phyloP scores from a whole-genome alignment of 2,329 filamentous ascomycete genomes.

The Grosmannia clavigera region DNA sequence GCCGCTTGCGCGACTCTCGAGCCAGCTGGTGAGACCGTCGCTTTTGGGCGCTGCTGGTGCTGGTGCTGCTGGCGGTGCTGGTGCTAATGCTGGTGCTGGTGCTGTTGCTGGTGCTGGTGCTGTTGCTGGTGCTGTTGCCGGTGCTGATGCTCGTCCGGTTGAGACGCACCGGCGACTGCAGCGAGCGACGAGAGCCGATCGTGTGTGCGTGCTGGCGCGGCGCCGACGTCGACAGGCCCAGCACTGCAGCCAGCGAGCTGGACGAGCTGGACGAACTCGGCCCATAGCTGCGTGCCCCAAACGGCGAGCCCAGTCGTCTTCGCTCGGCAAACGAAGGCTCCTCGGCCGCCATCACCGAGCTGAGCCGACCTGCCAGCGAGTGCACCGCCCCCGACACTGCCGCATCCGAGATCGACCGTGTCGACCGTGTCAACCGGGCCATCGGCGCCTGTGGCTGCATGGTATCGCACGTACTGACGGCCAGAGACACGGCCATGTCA shows the following conservation, averaged over 20 bases:
- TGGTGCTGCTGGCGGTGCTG: too few relatives aligned
- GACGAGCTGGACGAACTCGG: slow-evolving; percentile 50
- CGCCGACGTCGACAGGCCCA: slow-evolving; percentile 22
- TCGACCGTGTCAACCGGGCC: slow-evolving; percentile 41
- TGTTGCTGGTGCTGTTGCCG: too few relatives aligned
- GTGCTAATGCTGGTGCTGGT: too few relatives aligned
- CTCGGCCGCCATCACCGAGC: slow-evolving; percentile 7
- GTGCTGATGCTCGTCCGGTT: slow-evolving; percentile 26
- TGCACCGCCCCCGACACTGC: background rate
- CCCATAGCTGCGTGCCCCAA: slow-evolving; percentile 46
- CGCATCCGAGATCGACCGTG: background rate
- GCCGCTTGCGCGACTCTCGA: slow-evolving; percentile 39
- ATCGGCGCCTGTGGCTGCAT: slow-evolving; percentile 53
- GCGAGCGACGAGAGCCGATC: slow-evolving; percentile 26
- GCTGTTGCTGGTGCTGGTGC: too few relatives aligned
- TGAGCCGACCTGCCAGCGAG: slow-evolving; percentile 2
- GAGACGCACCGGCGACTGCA: slow-evolving; percentile 42
- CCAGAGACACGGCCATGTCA: slow-evolving; percentile 52
- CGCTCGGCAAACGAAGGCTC: slow-evolving; percentile 20
- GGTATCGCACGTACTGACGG: slow-evolving; percentile 48
- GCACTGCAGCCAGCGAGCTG: slow-evolving; percentile 28
- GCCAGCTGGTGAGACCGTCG: slow-evolving; percentile 34
- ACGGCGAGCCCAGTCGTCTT: slow-evolving; percentile 39
- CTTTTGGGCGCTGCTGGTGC: slow-evolving; percentile 34
- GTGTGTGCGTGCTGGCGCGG: slow-evolving; percentile 23